Conservation (phyloP, 306 rosid genomes). For the Boehmeria nivea region DNA sequence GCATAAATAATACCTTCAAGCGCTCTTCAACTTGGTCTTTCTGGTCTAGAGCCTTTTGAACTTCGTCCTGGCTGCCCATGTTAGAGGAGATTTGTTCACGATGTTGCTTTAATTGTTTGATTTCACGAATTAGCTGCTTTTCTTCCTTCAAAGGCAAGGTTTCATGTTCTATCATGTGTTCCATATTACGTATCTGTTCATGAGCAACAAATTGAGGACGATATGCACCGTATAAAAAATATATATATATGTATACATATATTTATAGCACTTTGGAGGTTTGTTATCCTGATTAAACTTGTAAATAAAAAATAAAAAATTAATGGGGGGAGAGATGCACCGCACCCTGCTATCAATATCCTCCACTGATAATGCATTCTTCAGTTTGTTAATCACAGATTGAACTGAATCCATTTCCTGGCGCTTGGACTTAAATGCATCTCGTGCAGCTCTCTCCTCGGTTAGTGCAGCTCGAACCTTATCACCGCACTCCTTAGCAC, state of each 20-base stretch:
- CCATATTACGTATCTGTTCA: constrained; percentile 62
- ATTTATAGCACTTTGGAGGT: neutral
- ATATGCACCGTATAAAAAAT: constrained; percentile 7
- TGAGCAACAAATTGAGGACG: constrained; percentile 15
- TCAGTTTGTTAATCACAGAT: constrained; percentile 47
- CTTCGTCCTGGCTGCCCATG: constrained; percentile 54
- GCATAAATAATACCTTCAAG: constrained; percentile 42
- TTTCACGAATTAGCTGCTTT: constrained; percentile 68
- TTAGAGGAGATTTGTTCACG: constrained; percentile 57
- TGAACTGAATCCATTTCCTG: constrained; percentile 72
- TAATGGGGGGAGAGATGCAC: neutral
- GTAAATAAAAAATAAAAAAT: neutral
- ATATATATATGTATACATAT: neutral
- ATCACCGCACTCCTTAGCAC: constrained; percentile 33
- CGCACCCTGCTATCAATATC: constrained; percentile 63
- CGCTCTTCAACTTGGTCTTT: constrained; percentile 61
- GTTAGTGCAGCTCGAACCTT: constrained; percentile 46
- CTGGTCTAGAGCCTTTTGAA: constrained; percentile 47
- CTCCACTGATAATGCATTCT: constrained; percentile 59
- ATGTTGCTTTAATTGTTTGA: constrained; percentile 64
- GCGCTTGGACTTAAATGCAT: constrained; percentile 52
- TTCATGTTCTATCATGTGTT: constrained; percentile 70
- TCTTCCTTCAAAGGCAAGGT: constrained; percentile 75
- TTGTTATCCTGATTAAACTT: neutral
- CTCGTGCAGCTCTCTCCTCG: constrained; percentile 55